Conservation (phyloP, 148 eudicot genomes). For the Persicaria maculosa region DNA sequence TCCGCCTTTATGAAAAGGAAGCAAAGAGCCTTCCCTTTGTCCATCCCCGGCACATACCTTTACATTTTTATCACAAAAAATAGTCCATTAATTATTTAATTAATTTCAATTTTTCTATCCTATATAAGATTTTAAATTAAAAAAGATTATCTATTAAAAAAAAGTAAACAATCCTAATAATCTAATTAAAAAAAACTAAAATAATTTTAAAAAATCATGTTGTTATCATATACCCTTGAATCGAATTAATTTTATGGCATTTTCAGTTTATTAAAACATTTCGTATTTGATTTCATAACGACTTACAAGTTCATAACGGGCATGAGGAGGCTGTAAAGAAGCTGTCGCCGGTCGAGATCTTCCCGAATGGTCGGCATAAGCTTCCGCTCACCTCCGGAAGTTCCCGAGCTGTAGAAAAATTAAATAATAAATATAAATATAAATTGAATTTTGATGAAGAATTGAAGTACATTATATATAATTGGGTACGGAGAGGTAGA, state of each 20-base stretch:
- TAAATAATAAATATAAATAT: neutral
- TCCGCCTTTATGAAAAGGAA: constrained; percentile 67
- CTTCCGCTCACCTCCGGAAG: constrained; percentile 67
- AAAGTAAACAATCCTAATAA: too few relatives aligned
- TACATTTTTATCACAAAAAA: neutral
- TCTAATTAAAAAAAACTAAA: too few relatives aligned
- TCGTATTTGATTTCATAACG: too few relatives aligned
- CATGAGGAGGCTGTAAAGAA: constrained; percentile 58
- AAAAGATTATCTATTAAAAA: too few relatives aligned
- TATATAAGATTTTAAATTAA: too few relatives aligned
- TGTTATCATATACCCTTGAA: too few relatives aligned
- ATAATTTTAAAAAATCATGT: too few relatives aligned
- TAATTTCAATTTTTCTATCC: too few relatives aligned
- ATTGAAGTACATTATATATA: neutral
- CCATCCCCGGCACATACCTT: constrained; percentile 53
- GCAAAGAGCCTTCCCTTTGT: constrained; percentile 68
- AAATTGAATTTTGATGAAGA: neutral
- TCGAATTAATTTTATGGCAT: neutral
- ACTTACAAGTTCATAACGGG: constrained; percentile 56
- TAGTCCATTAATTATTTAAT: neutral
- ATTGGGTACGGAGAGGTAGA: neutral
- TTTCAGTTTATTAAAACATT: neutral
- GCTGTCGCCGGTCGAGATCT: constrained; percentile 43
- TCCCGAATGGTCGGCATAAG: constrained; percentile 59
- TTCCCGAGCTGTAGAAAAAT: constrained; percentile 39